These are phyloP conservation scores for Sphaceloma murrayae DNA, from an alignment of 2,329 filamentous ascomycete species.

Conservation along the genomic window DNA sequence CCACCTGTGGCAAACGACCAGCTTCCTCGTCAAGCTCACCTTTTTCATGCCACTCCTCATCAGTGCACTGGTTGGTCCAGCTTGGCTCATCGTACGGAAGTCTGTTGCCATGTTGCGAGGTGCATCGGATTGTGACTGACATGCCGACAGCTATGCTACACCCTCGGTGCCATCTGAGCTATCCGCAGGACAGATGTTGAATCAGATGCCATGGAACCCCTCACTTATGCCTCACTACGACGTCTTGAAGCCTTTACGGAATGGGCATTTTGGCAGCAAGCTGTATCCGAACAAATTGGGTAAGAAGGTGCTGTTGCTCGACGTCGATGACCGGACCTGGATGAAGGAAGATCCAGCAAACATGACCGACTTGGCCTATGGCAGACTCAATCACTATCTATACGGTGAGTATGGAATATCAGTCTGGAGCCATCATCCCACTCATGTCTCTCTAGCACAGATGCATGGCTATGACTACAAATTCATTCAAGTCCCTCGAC, in stretches of 20 bases:
- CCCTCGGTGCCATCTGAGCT: not conserved
- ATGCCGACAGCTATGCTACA: not conserved
- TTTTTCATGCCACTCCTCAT: not conserved
- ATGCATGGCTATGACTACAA: conserved; percentile 45
- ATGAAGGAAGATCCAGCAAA: not conserved
- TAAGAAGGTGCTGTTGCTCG: not conserved
- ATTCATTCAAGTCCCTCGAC: conserved; percentile 35
- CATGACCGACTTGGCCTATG: conserved; percentile 1
- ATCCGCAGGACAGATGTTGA: too few species aligned
- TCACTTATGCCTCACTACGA: not conserved
- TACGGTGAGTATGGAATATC: conserved; percentile 27
- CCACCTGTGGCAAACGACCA: not conserved
- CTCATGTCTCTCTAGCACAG: conserved; percentile 26
- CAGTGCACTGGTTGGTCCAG: not conserved
- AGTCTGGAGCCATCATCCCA: not conserved
- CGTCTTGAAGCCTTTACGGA: not conserved
- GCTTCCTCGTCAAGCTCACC: not conserved
- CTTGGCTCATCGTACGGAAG: not conserved
- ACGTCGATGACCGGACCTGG: conserved; percentile 9
- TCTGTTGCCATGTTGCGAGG: not conserved
- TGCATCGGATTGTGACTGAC: not conserved
- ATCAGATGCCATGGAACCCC: conserved; percentile 7
- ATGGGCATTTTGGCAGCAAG: not conserved
- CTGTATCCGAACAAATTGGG: not conserved
- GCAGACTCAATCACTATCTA: conserved; percentile 30